Base-by-base conservation (phyloP, 192 early-diverging fungal genomes). In the Coemansia umbellata region DNA sequence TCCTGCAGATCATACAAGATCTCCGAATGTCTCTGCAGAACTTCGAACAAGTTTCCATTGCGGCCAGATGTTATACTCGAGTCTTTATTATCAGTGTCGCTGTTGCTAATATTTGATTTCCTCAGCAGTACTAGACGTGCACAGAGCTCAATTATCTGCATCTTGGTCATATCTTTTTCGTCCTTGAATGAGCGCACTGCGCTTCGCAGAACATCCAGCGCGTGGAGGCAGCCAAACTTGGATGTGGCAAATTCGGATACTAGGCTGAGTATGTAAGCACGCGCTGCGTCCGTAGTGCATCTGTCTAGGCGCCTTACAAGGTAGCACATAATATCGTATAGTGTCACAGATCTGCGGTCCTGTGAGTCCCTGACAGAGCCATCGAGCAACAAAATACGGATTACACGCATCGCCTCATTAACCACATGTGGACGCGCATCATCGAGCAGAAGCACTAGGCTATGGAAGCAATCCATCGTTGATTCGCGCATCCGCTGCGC, bases 221-320 rank as follows among this genome's bases (percentile, higher is more conserved):
- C 88, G 3, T 88, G 65, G 7, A 58, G 59, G 13, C 69, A 66
- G 4, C 83, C 80, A 8, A 92, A 74, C 31, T 74, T 67, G 17
- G 77, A 66, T 19, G 53, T 66, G 18, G 80, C 67, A 78, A 95
- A 87, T 50, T 93, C 87, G 22, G 90, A 84, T 18, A 97, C 84
- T 36, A 99, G 74, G 83, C 90, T 91, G 48, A 94, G 79, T 13
- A 97, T 83, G 22, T 85, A 84, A 3, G 94, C 91, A 10, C 91
- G 75, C 13, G 97, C 94, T 41, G 69, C 21, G 21, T 70, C 67
- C 2, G 43, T 63, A 8, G 26, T 50, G 47, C 35, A 43, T 9
- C 35, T 10, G 10, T 64, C 60, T 32, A 77, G 55, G 15, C 21
- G 9, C 8, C 67, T 33, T 22, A 50, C 55, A 22, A 77, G 36